Percentiles rank a stretch among this genome's conserved stretches.
phyloP scores from a whole-genome alignment of 1,284 basidiomycete genomes.

The Trametes hirsuta region DNA sequence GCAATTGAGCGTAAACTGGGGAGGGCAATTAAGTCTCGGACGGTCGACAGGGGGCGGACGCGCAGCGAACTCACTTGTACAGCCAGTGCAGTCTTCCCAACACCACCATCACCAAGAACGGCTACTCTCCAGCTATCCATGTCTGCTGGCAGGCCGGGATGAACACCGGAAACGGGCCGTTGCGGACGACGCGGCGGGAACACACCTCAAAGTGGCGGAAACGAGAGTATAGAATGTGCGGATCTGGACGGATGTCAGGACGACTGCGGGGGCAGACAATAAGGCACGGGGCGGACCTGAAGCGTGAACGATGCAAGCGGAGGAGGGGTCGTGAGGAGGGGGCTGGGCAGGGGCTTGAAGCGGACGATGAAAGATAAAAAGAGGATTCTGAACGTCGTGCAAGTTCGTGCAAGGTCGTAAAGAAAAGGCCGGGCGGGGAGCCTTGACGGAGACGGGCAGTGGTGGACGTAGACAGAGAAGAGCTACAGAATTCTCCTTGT shows the following conservation, averaged over 20 bases:
- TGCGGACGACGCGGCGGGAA: neutral
- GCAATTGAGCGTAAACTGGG: slow-evolving; percentile 88
- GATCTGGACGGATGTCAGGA: slow-evolving; percentile 24
- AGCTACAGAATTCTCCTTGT: slow-evolving; percentile 34
- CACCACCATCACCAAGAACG: slow-evolving; percentile 96
- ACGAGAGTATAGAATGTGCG: slow-evolving; percentile 31
- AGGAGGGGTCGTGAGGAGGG: slow-evolving; percentile 19
- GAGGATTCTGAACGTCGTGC: slow-evolving; percentile 57
- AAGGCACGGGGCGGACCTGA: slow-evolving; percentile 31
- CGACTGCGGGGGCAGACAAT: slow-evolving; percentile 10
- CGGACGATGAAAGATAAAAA: slow-evolving; percentile 34
- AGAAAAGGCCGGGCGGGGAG: slow-evolving; percentile 40
- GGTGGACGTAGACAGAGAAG: slow-evolving; percentile 37
- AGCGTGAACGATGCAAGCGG: slow-evolving; percentile 31
- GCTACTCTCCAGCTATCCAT: slow-evolving; percentile 94
- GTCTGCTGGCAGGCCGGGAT: slow-evolving; percentile 37
- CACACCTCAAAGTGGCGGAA: slow-evolving; percentile 28
- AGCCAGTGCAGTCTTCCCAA: slow-evolving; percentile 96
- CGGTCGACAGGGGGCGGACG: slow-evolving; percentile 2
- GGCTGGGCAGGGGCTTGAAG: slow-evolving; percentile 19
- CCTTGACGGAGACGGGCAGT: slow-evolving; percentile 28
- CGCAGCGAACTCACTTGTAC: slow-evolving; percentile 71
- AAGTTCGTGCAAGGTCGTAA: slow-evolving; percentile 75
- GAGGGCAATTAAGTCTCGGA: slow-evolving; percentile 5
- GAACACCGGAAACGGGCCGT: slow-evolving; percentile 3